Base-by-base conservation (phyloP, 1,284 basidiomycete genomes). In the Tilletia walkeri region DNA sequence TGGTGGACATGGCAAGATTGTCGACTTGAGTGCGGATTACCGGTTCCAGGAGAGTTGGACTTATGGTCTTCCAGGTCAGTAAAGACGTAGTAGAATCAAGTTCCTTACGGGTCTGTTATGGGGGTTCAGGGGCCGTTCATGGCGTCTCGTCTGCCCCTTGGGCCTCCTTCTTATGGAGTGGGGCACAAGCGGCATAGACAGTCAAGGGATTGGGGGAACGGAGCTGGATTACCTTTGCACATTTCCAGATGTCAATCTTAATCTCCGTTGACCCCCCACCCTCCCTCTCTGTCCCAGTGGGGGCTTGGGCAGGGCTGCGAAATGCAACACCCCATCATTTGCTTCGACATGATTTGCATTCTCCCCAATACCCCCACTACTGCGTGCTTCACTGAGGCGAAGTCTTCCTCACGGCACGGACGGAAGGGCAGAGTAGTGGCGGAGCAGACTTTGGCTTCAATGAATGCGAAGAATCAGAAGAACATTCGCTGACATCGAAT, bases 31-130 rank as follows among this genome's bases (percentile, higher is more conserved):
- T 78, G 96, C 95, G 54, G 95, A 99, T 85, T 94, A 94, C 85
- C 87, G 95, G 72, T 99, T 99, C 84, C 87, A 90, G 65, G 12
- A 6, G 4, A 90, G 88, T 66, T 99, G 95, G 95, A 93, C 92
- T 73, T 99, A 99, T 84, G 95, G 95, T 79, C 89, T 99, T 86
- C 95, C 96, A 86, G 95, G 96, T 99, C 89, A 92, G 94, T 83
- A 76, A 24, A 67, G 10, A 45, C 41, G 16, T 16, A 68, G 65
- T 18, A 69, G 12, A 30, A 30, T 2, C 24, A 30, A 30, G 24
- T 30, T 30, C 24, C 24, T 30, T 30, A 30, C 24, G 24, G 24
- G 24, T 30, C 24, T 30, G 24, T 30, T 30, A 30, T 30, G 24
- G 24, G 24, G 24, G 24, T 30, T 30, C 24, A 30, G 24, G 24